Base-by-base conservation (phyloP, 139 green algal genomes). In the Haematococcus lacustris region DNA sequence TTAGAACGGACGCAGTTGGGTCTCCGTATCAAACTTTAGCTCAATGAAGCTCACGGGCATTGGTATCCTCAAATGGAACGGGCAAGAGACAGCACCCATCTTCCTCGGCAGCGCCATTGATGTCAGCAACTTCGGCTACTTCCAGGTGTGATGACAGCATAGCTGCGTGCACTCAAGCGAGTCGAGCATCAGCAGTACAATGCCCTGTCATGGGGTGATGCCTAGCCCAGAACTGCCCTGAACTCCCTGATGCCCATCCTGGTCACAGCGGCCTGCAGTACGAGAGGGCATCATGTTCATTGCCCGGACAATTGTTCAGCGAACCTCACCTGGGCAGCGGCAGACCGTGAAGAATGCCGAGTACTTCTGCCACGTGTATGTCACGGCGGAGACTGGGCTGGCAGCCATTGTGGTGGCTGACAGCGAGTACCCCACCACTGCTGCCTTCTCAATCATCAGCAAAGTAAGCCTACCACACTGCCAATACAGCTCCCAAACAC, bases 201-300 rank as follows among this genome's bases (percentile, higher is more conserved):
- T n/a, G n/a, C n/a, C n/a, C n/a, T n/a, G n/a, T n/a, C n/a, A n/a
- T n/a, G n/a, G n/a, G n/a, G n/a, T n/a, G n/a, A 32, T 73, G 50
- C 68, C 65, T 13, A 53, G 7, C 25, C 17, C 65, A 32, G 7
- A 51, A 33, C 21, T 37, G 28, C 17, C 60, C 13, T 32, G 84
- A 96, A 67, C 76, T 78, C 23, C 33, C 28, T 47, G 17, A 57
- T 21, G 21, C 47, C 17, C 40, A 28, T 37, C 2, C 62, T 63
- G 40, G 6, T 50, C 32, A 32, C 86, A 94, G 74, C 76, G 91
- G 1, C 80, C 73, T 28, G 87, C 80, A 7, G 95, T 99, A 9
- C 82, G 85, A n/a, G 96, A 99, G 77, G 93, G 98, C 79, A 86
- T 99, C 1, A 89, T 75, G 7, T 99, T 99, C 82, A 85, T 96